Base-by-base conservation (phyloP, 2,329 filamentous ascomycete species). In the Aspergillus candidus region DNA sequence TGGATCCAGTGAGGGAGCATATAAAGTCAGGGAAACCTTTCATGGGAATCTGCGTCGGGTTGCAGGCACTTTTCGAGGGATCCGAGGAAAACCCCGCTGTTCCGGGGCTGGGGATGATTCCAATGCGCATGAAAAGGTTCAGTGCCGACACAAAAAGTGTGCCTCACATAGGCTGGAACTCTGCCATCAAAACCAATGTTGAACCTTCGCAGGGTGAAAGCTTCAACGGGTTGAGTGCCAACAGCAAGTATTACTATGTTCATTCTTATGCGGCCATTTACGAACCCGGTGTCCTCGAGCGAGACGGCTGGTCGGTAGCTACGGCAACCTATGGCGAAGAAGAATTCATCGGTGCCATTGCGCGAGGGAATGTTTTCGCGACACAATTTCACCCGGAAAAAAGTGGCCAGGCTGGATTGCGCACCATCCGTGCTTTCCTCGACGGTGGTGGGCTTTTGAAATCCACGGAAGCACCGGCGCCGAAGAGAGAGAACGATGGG, bases 161-260 rank as follows among this genome's bases (percentile, higher is more conserved):
- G n/a, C 93, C 93, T 32, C 94, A 98, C 70, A 98, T 98, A 66
- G 93, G 93, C 43, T 98, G 93, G 93, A 98, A 98, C 69, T 89
- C 83, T 55, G 93, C 94, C 35, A 83, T 83, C 57, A 68, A 50
- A 57, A 67, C 48, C 53, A 70, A 58, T 48, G 71, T 66, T 48
- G 63, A 43, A 49, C 68, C 62, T 46, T 65, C 63, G 8, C 61
- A 55, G 49, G 61, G 69, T 13, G 69, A 78, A 50, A 78, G 74
- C 54, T 78, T 97, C 46, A 96, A 91, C 66, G 89, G 86, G 45
- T 71, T 98, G 42, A 74, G 79, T 22, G 83, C 87, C 1, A 76
- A 77, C 41, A 94, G 87, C 62, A 98, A 97, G 68, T 98, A 98
- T 74, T 98, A 98, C 72, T 98, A 98, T 63, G 91, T 98, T 44